These are phyloP conservation scores for Striga hermonthica DNA, from an alignment of 305 asterid species.

Conservation along the genomic window DNA sequence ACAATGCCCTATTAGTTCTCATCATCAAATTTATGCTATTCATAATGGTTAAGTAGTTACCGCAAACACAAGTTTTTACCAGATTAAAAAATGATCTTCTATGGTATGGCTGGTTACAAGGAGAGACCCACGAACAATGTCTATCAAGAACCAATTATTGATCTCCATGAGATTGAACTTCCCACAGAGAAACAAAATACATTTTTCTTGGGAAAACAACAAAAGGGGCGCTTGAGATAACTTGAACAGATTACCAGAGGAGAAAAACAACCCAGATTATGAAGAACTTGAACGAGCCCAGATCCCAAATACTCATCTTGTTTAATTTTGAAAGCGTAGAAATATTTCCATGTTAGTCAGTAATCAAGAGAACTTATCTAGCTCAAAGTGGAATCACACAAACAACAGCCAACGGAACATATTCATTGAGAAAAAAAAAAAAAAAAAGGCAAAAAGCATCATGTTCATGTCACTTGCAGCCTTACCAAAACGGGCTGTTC, in stretches of 20 bases:
- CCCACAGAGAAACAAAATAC: too few species aligned
- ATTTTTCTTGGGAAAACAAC: too few species aligned
- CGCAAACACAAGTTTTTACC: not conserved
- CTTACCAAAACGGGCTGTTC: constrained; percentile 63
- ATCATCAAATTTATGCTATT: not conserved
- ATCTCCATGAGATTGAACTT: too few species aligned
- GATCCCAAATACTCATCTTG: not conserved
- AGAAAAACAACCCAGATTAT: not conserved
- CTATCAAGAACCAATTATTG: too few species aligned
- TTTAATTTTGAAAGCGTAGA: not conserved
- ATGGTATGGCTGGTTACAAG: not conserved
- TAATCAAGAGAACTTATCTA: not conserved
- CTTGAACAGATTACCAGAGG: too few species aligned
- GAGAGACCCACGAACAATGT: too few species aligned
- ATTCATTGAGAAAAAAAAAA: not conserved
- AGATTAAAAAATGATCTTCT: not conserved
- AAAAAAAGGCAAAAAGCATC: not conserved
- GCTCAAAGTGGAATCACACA: not conserved
- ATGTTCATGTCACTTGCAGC: not conserved
- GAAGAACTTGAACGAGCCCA: constrained; percentile 2
- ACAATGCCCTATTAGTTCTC: not conserved
- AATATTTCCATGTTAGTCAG: not conserved
- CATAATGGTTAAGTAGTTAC: not conserved
- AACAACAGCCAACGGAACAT: not conserved
- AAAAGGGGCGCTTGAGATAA: too few species aligned